Percentiles rank a stretch among this genome's conserved stretches.
These are phyloP conservation scores for Endocalyx cinctus DNA, from an alignment of 2,329 filamentous ascomycete genomes.

Conservation along the genomic window DNA sequence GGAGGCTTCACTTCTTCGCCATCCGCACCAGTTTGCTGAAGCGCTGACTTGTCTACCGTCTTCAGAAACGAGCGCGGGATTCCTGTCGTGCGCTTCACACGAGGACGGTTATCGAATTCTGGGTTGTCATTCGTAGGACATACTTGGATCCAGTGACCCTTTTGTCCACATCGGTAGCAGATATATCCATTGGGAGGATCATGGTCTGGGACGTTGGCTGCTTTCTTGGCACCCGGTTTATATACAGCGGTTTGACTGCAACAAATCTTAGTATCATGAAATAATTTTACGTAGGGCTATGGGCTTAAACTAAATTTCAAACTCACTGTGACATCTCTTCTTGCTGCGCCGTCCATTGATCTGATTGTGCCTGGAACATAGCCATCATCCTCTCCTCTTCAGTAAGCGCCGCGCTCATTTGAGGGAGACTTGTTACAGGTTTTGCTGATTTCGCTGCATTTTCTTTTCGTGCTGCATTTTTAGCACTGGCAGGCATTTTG, in stretches of 20 bases:
- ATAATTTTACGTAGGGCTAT: neutral
- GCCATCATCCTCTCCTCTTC: slow-evolving; percentile 93
- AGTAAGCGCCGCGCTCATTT: slow-evolving; percentile 75
- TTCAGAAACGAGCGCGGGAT: slow-evolving; percentile 95
- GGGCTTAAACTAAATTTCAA: neutral
- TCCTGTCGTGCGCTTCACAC: slow-evolving; percentile 93
- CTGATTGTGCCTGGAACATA: slow-evolving; percentile 84
- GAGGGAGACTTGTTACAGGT: slow-evolving; percentile 52
- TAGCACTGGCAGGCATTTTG: slow-evolving; percentile 87
- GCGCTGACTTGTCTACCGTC: slow-evolving; percentile 86
- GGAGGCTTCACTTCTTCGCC: slow-evolving; percentile 73
- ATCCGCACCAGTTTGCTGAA: slow-evolving; percentile 68
- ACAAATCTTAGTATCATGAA: slow-evolving; percentile 7
- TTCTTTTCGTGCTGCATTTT: slow-evolving; percentile 68
- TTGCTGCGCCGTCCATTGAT: slow-evolving; percentile 90
- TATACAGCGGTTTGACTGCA: slow-evolving; percentile 58
- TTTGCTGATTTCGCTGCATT: slow-evolving; percentile 57
- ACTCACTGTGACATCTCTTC: slow-evolving; percentile 82
- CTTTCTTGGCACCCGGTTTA: slow-evolving; percentile 60
- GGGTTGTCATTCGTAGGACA: slow-evolving; percentile 99
- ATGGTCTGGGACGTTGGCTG: slow-evolving; percentile 79
- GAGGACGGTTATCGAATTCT: slow-evolving; percentile 86
- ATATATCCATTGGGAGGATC: slow-evolving; percentile 91
- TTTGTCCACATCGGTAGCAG: slow-evolving; percentile 93
- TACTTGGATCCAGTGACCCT: slow-evolving; percentile 98